Evolutionary conservation across 352 stramenopile species (phyloP).

Genomic region (Globisporangium nagaii): DNA sequence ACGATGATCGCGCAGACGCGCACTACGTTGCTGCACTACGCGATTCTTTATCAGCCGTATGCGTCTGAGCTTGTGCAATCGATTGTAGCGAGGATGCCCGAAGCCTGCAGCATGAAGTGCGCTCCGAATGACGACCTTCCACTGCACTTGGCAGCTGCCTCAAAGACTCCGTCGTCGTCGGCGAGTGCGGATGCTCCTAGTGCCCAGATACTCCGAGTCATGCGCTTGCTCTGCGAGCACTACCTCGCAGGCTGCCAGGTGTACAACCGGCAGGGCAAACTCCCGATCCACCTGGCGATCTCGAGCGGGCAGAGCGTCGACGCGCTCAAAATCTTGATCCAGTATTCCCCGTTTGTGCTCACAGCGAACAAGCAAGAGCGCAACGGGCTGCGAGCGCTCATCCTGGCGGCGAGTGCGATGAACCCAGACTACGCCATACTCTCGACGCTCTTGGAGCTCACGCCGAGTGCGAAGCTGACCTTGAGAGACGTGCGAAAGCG

Average conservation of each 20-base stretch:
- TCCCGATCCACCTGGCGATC: conserved; percentile 50
- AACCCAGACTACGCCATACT: conserved; percentile 27
- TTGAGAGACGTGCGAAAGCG: not conserved
- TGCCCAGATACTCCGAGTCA: not conserved
- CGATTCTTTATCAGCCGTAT: conserved; percentile 33
- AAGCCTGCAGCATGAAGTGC: conserved; percentile 18
- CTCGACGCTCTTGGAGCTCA: conserved; percentile 28
- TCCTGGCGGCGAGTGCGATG: conserved; percentile 33
- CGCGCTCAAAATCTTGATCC: conserved; percentile 23
- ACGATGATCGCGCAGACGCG: conserved; percentile 27
- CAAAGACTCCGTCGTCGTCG: not conserved
- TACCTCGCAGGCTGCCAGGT: conserved; percentile 26
- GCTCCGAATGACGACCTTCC: conserved; percentile 31
- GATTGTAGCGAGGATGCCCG: conserved; percentile 27
- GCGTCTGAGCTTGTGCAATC: conserved; percentile 20
- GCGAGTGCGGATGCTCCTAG: not conserved
- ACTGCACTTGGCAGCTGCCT: conserved; percentile 36
- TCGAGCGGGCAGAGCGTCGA: conserved; percentile 18
- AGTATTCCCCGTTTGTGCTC: conserved; percentile 25
- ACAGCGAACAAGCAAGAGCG: conserved; percentile 24
- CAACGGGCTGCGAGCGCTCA: conserved; percentile 29
- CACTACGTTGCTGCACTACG: conserved; percentile 59
- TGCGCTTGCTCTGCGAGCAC: conserved; percentile 19
- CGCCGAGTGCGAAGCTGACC: conserved; percentile 15
- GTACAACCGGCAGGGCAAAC: conserved; percentile 34